A percentile compares a stretch with the other conserved stretches of the same genome.
phyloP scores from a whole-genome alignment of 306 rosid genomes.

The Hippophae rhamnoides region DNA sequence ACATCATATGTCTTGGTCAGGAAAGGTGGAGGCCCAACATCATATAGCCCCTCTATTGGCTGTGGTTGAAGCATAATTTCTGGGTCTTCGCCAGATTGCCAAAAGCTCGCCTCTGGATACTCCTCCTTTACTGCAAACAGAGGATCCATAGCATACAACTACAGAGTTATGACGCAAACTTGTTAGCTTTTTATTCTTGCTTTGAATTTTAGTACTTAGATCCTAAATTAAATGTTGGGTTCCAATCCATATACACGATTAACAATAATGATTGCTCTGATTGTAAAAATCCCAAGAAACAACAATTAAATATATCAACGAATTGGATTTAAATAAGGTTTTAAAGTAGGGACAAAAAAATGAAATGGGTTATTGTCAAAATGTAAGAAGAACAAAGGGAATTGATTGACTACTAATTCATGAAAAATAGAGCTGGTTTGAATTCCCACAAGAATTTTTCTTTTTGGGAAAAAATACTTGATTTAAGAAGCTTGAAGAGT shows the following conservation, averaged over 20 bases:
- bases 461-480: background rate
- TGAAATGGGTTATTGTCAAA: background rate
- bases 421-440: background rate
- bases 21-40: constrained; percentile 83
- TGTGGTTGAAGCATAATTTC: constrained; percentile 32
- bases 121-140: constrained; percentile 50
- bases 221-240: background rate
- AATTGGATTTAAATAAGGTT: background rate
- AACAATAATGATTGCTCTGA: background rate
- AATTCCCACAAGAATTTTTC: too few species aligned
- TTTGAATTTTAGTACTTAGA: background rate
- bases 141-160: constrained; percentile 31
- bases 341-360: background rate
- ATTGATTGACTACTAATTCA: background rate
- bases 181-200: background rate
- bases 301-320: background rate
- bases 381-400: background rate
- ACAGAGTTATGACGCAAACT: background rate
- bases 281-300: background rate
- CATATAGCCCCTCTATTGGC: constrained; percentile 84
- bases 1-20: constrained; percentile 76
- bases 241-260: background rate
- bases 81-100: constrained; percentile 21
- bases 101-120: constrained; percentile 28
- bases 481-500: background rate